Evolutionary conservation across 1,284 basidiomycete genomes (phyloP).

Genomic region (Moniliella sp.): DNA sequence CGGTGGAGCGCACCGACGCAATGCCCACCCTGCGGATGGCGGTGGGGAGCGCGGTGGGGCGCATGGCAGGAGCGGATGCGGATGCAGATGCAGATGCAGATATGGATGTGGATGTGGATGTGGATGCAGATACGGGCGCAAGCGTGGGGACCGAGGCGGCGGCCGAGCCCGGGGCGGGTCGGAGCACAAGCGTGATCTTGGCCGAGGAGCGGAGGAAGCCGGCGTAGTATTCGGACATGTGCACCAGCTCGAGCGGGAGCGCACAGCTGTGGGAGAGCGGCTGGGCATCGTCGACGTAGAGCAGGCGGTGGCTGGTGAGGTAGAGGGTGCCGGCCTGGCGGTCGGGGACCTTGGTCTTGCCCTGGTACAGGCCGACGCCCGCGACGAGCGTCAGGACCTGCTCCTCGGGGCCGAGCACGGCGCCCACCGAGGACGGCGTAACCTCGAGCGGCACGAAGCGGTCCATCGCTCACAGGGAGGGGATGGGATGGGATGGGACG

Average conservation of each 20-base stretch:
- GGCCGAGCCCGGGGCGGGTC: conserved; percentile 9
- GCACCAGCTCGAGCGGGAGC: conserved; percentile 43
- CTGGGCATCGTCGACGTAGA: conserved; percentile 55
- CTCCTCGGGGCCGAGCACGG: conserved; percentile 17
- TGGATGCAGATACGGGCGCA: conserved; percentile 5
- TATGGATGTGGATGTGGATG: neutral
- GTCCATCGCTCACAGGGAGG: conserved; percentile 11
- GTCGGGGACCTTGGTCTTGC: conserved; percentile 54
- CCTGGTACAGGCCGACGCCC: conserved; percentile 26
- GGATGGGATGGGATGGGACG: too few species aligned
- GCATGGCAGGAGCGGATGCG: too few species aligned
- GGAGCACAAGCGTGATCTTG: conserved; percentile 55
- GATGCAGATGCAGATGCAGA: too few species aligned
- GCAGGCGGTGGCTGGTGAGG: conserved; percentile 61
- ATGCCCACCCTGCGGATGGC: too few species aligned
- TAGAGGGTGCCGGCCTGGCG: conserved; percentile 53
- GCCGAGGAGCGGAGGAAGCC: conserved; percentile 74
- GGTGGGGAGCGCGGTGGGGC: too few species aligned
- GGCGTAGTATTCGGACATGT: conserved; percentile 67
- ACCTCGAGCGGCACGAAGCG: conserved; percentile 19
- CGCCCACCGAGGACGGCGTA: conserved; percentile 7
- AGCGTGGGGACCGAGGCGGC: conserved; percentile 13
- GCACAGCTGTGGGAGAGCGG: conserved; percentile 35
- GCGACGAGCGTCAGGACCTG: conserved; percentile 17
- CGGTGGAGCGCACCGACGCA: too few species aligned